These are phyloP conservation scores for Fusarium brevicatenulatum DNA, from an alignment of 2,329 filamentous ascomycete species.

Conservation along the genomic window DNA sequence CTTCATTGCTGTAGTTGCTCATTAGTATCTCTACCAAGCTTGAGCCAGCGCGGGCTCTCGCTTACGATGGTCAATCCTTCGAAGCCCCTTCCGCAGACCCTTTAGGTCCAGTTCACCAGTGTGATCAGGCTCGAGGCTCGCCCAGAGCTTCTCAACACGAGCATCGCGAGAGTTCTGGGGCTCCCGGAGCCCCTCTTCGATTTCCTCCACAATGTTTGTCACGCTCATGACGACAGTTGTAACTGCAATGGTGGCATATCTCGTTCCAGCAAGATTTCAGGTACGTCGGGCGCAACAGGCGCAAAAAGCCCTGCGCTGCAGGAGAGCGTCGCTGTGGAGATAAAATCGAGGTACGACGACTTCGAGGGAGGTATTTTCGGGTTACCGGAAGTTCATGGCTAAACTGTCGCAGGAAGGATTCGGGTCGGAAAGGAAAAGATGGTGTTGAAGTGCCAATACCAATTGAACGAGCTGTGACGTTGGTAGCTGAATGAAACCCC, in stretches of 20 bases:
- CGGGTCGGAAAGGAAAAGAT: slow-evolving; percentile 19
- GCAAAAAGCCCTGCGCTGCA: slow-evolving; percentile 22
- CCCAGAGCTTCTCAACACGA: slow-evolving; percentile 86
- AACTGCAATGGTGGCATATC: slow-evolving; percentile 47
- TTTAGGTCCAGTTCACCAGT: slow-evolving; percentile 86
- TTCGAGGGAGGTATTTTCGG: slow-evolving; percentile 5
- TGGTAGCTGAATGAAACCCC: slow-evolving; percentile 32
- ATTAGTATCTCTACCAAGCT: slow-evolving; percentile 38
- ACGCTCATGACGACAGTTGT: slow-evolving; percentile 48
- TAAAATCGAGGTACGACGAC: slow-evolving; percentile 7
- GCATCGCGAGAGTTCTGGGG: slow-evolving; percentile 81
- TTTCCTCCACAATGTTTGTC: slow-evolving; percentile 61
- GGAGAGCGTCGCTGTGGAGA: slow-evolving; percentile 9
- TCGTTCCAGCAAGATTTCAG: slow-evolving; percentile 40
- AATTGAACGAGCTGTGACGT: slow-evolving; percentile 41
- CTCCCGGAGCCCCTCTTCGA: slow-evolving; percentile 76
- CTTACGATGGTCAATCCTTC: slow-evolving; percentile 90
- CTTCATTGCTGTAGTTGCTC: slow-evolving; percentile 70
- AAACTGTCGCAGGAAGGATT: slow-evolving; percentile 7
- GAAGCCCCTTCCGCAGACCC: slow-evolving; percentile 84
- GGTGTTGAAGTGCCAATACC: slow-evolving; percentile 33
- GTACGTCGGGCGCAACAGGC: slow-evolving; percentile 20
- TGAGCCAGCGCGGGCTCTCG: slow-evolving; percentile 20
- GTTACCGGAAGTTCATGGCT: slow-evolving; percentile 41
- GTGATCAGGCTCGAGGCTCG: slow-evolving; percentile 78